Conservation (phyloP, 129 eudicot genomes). For the Apium graveolens region DNA sequence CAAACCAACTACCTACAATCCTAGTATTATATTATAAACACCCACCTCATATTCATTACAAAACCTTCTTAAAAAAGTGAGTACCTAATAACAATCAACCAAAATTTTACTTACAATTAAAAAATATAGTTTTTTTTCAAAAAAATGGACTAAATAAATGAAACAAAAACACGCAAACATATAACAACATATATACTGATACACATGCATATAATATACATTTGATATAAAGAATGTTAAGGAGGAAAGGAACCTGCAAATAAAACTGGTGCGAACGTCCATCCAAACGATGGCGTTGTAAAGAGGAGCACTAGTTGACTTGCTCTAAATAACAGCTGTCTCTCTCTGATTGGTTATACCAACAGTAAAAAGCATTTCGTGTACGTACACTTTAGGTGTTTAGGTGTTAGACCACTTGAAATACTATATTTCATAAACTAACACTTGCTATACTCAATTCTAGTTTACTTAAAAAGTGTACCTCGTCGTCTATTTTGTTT, state of each 20-base stretch:
- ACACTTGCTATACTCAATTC: no score
- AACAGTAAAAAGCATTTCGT: slow-evolving; percentile 1
- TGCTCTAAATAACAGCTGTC: slow-evolving; percentile 92
- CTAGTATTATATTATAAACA: background rate
- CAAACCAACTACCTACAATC: background rate
- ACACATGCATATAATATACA: no score
- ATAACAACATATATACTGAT: no score
- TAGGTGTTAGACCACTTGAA: no score
- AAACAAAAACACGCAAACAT: background rate
- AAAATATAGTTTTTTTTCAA: background rate
- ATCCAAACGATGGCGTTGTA: slow-evolving; percentile 97
- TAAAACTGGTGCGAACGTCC: slow-evolving; percentile 82
- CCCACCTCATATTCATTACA: background rate
- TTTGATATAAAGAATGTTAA: background rate
- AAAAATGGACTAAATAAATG: no score
- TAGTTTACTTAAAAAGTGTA: no score
- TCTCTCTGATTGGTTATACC: slow-evolving; percentile 96
- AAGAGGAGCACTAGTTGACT: slow-evolving; percentile 72
- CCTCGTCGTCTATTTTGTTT: no score
- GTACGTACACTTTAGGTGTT: no score
- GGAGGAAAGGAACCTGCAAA: slow-evolving; percentile 84
- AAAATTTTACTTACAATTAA: background rate
- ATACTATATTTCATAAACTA: no score
- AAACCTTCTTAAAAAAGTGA: background rate
- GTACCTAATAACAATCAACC: background rate